Conservation (phyloP, 1,284 basidiomycete genomes). For the Flammula alnicola region DNA sequence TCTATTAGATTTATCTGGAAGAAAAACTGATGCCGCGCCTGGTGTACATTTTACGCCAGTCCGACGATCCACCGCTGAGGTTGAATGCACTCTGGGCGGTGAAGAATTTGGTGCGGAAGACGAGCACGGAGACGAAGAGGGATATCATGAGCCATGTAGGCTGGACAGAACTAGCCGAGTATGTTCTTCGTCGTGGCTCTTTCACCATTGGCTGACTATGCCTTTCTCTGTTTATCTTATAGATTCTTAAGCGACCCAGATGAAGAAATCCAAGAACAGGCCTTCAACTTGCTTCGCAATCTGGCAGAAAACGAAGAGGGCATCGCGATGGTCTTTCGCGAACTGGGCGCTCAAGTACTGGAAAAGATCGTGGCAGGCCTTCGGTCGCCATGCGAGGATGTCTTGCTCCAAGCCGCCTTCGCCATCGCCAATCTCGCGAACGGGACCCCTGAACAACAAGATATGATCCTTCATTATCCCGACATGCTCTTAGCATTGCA, state of each 20-base stretch:
- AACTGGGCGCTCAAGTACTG: conserved; percentile 54
- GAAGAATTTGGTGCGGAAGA: conserved; percentile 77
- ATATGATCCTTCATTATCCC: conserved; percentile 51
- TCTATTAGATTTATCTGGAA: conserved; percentile 59
- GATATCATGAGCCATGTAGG: conserved; percentile 67
- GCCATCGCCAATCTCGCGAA: conserved; percentile 71
- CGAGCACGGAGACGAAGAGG: conserved; percentile 59
- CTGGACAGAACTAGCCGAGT: conserved; percentile 63
- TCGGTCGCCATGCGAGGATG: conserved; percentile 43
- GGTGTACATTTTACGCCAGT: conserved; percentile 50
- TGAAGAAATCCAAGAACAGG: conserved; percentile 66
- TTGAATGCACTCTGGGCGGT: conserved; percentile 81
- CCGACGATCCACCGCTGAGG: conserved; percentile 59
- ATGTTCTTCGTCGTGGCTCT: conserved; percentile 26
- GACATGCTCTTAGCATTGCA: conserved; percentile 56
- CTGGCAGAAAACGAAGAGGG: conserved; percentile 64
- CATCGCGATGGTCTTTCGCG: conserved; percentile 59
- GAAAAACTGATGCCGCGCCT: conserved; percentile 69
- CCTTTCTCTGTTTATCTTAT: too few relatives aligned
- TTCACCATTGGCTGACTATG: not conserved
- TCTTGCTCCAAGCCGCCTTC: conserved; percentile 51
- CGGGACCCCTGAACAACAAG: conserved; percentile 50
- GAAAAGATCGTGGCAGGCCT: conserved; percentile 49
- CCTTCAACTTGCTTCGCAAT: conserved; percentile 64
- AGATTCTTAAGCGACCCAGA: conserved; percentile 58